These are phyloP conservation scores for Zoysia matrella DNA, from an alignment of 202 grass and related monocot species.

Conservation along the genomic window DNA sequence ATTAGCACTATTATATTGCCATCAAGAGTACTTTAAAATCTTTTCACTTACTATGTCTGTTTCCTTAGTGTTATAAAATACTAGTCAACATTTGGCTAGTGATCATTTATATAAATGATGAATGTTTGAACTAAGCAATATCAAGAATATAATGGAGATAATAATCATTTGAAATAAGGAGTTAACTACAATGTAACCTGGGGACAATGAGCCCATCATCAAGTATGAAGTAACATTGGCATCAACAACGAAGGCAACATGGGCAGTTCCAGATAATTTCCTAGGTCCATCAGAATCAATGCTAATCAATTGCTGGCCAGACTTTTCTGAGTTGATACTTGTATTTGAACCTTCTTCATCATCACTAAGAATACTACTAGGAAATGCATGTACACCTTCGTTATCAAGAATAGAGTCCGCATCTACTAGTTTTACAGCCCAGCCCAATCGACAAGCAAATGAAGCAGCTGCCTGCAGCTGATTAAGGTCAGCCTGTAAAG, in stretches of 20 bases:
- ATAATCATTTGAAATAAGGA: slow-evolving; percentile 34
- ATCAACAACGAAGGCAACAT: slow-evolving; percentile 97
- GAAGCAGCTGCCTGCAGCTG: slow-evolving; percentile 93
- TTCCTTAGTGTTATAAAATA: not conserved
- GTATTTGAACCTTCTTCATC: slow-evolving; percentile 93
- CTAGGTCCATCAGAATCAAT: slow-evolving; percentile 65
- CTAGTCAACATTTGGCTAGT: not conserved
- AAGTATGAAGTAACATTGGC: slow-evolving; percentile 98
- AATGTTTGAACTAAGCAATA: not conserved
- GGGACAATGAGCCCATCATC: slow-evolving; percentile 98
- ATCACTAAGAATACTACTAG: slow-evolving; percentile 83
- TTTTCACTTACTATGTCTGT: not conserved
- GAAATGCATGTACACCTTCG: slow-evolving; percentile 50
- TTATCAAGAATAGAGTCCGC: slow-evolving; percentile 71
- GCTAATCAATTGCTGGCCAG: slow-evolving; percentile 55
- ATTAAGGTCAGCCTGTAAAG: slow-evolving; percentile 87
- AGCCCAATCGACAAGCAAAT: slow-evolving; percentile 92
- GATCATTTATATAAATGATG: not conserved
- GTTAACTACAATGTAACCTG: slow-evolving; percentile 59
- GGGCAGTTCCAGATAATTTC: slow-evolving; percentile 67
- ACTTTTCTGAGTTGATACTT: slow-evolving; percentile 89
- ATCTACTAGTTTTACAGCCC: slow-evolving; percentile 91
- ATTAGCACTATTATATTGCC: not conserved
- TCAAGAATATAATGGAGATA: not conserved
- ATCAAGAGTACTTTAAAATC: not conserved